Percentiles rank a stretch among this genome's conserved stretches.
phyloP scores from a whole-genome alignment of 352 stramenopile genomes.

The Pythium brassicae region DNA sequence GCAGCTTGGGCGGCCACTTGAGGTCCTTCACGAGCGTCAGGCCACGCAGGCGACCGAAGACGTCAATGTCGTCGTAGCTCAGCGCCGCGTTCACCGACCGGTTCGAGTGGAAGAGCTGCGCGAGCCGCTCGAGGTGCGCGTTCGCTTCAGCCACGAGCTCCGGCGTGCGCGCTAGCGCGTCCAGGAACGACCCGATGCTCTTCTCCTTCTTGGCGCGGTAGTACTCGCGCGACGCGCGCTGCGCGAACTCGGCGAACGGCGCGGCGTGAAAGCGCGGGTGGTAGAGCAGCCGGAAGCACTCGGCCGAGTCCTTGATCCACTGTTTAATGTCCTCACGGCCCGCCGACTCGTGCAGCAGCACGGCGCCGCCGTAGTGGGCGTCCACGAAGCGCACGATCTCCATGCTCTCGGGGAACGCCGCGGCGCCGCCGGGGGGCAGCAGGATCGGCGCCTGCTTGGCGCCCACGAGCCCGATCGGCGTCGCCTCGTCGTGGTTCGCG shows the following conservation, averaged over 20 bases:
- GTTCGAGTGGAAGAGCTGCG: slow-evolving; percentile 33
- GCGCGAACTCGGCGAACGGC: slow-evolving; percentile 40
- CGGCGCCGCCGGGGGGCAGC: slow-evolving; percentile 19
- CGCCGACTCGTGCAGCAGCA: slow-evolving; percentile 27
- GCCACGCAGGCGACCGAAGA: slow-evolving; percentile 38
- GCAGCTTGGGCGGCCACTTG: slow-evolving; percentile 38
- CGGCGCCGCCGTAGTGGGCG: slow-evolving; percentile 23
- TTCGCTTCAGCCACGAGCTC: slow-evolving; percentile 35
- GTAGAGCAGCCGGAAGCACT: slow-evolving; percentile 36
- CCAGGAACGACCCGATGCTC: slow-evolving; percentile 34
- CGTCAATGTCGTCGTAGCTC: slow-evolving; percentile 54
- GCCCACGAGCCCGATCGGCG: slow-evolving; percentile 30
- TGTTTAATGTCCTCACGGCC: slow-evolving; percentile 34
- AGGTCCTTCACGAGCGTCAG: slow-evolving; percentile 47
- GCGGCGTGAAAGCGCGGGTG: slow-evolving; percentile 43
- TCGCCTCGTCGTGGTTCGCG: slow-evolving; percentile 38
- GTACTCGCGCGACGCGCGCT: slow-evolving; percentile 36
- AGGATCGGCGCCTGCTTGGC: slow-evolving; percentile 37
- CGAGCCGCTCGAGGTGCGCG: slow-evolving; percentile 24
- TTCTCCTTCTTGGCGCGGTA: slow-evolving; percentile 59
- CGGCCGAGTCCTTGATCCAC: slow-evolving; percentile 41
- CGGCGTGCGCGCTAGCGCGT: slow-evolving; percentile 35
- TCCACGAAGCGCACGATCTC: slow-evolving; percentile 50
- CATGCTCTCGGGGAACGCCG: slow-evolving; percentile 32
- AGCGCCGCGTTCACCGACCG: slow-evolving; percentile 38